Evolutionary conservation across 306 rosid genomes (phyloP).

Genomic region (Begonia peltatifolia): DNA sequence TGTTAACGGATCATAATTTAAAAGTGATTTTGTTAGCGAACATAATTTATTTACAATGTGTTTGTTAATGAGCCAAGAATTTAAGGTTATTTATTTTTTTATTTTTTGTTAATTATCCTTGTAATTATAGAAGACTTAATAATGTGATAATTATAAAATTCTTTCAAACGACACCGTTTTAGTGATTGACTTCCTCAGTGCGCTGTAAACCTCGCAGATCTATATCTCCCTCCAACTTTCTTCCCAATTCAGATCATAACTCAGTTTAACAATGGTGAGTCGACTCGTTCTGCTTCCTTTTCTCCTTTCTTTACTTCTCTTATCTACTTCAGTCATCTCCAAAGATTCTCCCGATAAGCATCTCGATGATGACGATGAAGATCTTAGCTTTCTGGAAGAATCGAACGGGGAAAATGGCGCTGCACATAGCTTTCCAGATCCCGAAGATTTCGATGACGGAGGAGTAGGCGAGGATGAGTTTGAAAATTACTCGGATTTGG

Average conservation of each 20-base stretch:
- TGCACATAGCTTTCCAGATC: conserved; percentile 19
- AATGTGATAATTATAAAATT: too few species aligned
- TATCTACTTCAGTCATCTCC: conserved; percentile 43
- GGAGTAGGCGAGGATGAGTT: conserved; percentile 25
- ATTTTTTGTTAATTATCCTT: too few species aligned
- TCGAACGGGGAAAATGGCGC: conserved; percentile 17
- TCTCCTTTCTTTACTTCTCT: conserved; percentile 44
- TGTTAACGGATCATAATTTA: too few species aligned
- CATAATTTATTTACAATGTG: too few species aligned
- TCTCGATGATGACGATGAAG: conserved; percentile 44
- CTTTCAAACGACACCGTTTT: conserved; percentile 6
- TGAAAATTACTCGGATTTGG: conserved; percentile 50
- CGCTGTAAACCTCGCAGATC: conserved; percentile 9
- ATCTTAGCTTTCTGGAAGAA: conserved; percentile 86
- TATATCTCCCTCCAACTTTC: conserved; percentile 11
- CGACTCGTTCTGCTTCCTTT: conserved; percentile 35
- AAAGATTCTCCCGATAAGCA: conserved; percentile 14
- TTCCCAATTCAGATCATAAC: conserved; percentile 5
- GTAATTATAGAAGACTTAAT: too few species aligned
- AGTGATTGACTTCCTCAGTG: neutral
- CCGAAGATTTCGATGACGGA: conserved; percentile 17
- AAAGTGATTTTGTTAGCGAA: too few species aligned
- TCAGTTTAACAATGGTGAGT: conserved; percentile 29
- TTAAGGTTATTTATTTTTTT: too few species aligned
- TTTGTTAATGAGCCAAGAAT: too few species aligned